Evolutionary conservation across 1,284 basidiomycete species (phyloP).

Genomic region (Rhizoctonia solani): DNA sequence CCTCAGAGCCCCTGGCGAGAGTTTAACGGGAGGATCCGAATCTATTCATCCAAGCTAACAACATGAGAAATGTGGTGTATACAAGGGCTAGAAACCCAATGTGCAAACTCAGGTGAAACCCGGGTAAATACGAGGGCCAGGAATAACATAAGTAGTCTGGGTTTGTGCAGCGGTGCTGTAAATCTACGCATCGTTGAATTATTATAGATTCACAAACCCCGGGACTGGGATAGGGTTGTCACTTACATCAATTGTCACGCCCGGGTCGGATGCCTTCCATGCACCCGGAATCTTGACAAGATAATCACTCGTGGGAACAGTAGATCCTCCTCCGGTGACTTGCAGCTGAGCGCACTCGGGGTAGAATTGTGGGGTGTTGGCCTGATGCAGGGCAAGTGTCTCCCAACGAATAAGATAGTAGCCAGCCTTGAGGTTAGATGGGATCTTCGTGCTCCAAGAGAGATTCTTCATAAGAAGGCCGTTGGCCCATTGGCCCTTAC

Average conservation of each 20-base stretch:
- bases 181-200: constrained; percentile 30
- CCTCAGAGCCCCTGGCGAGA: too few species aligned
- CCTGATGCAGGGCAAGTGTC: constrained; percentile 39
- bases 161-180: constrained; percentile 38
- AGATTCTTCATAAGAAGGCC: constrained; percentile 36
- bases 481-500: constrained; percentile 37
- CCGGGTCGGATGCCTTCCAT: constrained; percentile 40
- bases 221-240: background rate
- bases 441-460: constrained; percentile 37
- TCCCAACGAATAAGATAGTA: constrained; percentile 36
- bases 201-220: background rate
- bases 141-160: constrained; percentile 38
- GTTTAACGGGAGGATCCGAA: too few species aligned
- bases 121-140: constrained; percentile 37
- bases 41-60: too few species aligned
- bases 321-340: constrained; percentile 38
- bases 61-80: too few species aligned
- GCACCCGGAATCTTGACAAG: constrained; percentile 50
- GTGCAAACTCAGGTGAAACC: constrained; percentile 10
- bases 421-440: constrained; percentile 34
- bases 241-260: constrained; percentile 32
- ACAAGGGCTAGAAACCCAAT: too few species aligned
- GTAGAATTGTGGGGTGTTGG: constrained; percentile 40
- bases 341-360: constrained; percentile 40
- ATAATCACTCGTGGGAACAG: constrained; percentile 40